These are phyloP conservation scores for Xylaria longipes DNA, from an alignment of 495 filamentous ascomycete species.

Conservation along the genomic window DNA sequence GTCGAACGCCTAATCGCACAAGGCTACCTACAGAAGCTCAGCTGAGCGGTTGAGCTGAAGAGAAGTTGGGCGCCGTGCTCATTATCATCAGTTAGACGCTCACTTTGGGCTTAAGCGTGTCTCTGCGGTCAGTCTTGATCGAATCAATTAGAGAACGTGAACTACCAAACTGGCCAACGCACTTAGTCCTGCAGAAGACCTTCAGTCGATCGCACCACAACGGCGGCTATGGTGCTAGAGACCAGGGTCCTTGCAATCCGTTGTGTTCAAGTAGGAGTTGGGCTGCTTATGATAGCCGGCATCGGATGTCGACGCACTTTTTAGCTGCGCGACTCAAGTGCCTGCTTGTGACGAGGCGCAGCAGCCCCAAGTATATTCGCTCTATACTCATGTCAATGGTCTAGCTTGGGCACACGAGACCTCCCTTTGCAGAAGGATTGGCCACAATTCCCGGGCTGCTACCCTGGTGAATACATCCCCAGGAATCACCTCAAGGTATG, in stretches of 20 bases:
- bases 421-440: conserved; percentile 10
- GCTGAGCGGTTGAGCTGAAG: conserved; percentile 56
- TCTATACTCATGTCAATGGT: neutral
- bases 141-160: neutral
- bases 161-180: neutral
- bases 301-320: conserved; percentile 16
- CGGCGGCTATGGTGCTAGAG: neutral
- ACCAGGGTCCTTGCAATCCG: neutral
- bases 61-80: neutral
- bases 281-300: neutral
- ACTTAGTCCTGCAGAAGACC: neutral
- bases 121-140: neutral
- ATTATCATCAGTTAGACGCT: neutral
- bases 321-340: neutral
- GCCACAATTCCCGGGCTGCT: neutral
- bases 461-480: neutral
- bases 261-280: neutral
- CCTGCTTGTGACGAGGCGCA: neutral
- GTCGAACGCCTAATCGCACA: conserved; percentile 94
- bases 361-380: neutral
- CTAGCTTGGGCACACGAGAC: neutral
- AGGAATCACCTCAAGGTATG: neutral
- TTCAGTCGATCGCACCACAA: neutral
- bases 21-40: conserved; percentile 94
- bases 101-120: neutral